phyloP scores from a whole-genome alignment of 1,139 yeast genomes.

The Geotrichum europaeum region DNA sequence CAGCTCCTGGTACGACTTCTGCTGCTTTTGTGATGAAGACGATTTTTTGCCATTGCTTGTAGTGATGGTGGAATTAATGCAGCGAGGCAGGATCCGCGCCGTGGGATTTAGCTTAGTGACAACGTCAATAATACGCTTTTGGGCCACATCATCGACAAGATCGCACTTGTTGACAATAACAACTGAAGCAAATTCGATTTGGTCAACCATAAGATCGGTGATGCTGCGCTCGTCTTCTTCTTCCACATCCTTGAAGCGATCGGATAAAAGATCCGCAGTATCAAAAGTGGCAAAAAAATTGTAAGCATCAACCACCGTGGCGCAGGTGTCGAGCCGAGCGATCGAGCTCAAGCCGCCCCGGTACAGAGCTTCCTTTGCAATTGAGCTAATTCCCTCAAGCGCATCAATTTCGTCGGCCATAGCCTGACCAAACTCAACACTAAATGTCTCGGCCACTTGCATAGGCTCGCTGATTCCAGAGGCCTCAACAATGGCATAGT shows the following conservation, averaged over 20 bases:
- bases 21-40: constrained; percentile 25
- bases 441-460: constrained; percentile 47
- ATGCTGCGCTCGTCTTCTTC: constrained; percentile 42
- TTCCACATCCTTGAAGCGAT: constrained; percentile 38
- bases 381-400: constrained; percentile 25
- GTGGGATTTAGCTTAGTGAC: constrained; percentile 40
- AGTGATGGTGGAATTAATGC: constrained; percentile 3
- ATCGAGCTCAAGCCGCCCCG: constrained; percentile 40
- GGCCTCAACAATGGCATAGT: constrained; percentile 43
- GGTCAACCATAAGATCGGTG: constrained; percentile 43
- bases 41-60: constrained; percentile 39
- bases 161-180: constrained; percentile 39
- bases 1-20: background rate
- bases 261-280: constrained; percentile 41
- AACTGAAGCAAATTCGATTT: constrained; percentile 44
- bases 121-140: constrained; percentile 32
- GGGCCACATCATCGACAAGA: constrained; percentile 29
- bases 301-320: constrained; percentile 43
- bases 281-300: constrained; percentile 40
- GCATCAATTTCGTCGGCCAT: constrained; percentile 29
- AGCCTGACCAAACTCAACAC: constrained; percentile 32
- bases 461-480: constrained; percentile 46
- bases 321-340: constrained; percentile 42
- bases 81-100: constrained; percentile 33
- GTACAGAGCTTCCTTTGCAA: constrained; percentile 31